phyloP scores from a whole-genome alignment of 192 early-diverging fungal genomes.

The Gamsiella multidivaricata region DNA sequence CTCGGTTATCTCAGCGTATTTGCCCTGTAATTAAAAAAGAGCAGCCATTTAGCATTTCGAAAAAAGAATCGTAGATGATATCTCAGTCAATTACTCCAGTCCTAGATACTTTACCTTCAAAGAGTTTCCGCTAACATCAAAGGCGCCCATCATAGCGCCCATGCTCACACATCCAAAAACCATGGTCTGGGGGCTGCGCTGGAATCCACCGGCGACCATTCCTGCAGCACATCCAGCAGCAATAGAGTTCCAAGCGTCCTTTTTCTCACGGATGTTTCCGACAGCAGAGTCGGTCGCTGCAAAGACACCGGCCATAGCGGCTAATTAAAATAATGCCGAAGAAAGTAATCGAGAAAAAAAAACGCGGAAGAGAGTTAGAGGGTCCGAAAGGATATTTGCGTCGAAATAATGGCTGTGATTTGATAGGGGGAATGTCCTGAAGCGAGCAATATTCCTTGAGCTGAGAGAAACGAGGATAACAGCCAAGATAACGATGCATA shows the following conservation, averaged over 20 bases:
- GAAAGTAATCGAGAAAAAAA: too few species aligned
- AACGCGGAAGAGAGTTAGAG: not conserved
- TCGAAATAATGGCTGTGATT: too few species aligned
- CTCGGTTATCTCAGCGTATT: constrained; percentile 51
- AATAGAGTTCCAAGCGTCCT: constrained; percentile 77
- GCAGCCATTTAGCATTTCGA: too few species aligned
- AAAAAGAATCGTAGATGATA: not conserved
- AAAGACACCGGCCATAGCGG: constrained; percentile 84
- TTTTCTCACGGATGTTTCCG: constrained; percentile 69
- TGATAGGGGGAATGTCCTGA: too few species aligned
- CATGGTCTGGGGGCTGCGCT: constrained; percentile 70
- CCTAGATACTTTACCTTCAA: constrained; percentile 57
- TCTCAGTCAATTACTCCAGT: not conserved
- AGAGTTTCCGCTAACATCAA: constrained; percentile 70
- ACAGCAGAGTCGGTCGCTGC: constrained; percentile 70
- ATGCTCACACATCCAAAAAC: constrained; percentile 71
- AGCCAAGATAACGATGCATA: too few species aligned
- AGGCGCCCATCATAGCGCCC: constrained; percentile 73
- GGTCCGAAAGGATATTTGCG: not conserved
- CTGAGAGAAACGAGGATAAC: too few species aligned
- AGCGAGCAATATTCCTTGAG: too few species aligned
- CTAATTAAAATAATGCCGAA: constrained; percentile 52
- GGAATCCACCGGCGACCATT: constrained; percentile 70
- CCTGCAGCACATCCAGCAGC: constrained; percentile 80
- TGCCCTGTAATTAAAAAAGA: constrained; percentile 40